Evolutionary conservation across 1,139 yeast genomes (phyloP), one percentile per base, ranked within the genome.

Genomic region (Hansenula lynferdii): DNA sequence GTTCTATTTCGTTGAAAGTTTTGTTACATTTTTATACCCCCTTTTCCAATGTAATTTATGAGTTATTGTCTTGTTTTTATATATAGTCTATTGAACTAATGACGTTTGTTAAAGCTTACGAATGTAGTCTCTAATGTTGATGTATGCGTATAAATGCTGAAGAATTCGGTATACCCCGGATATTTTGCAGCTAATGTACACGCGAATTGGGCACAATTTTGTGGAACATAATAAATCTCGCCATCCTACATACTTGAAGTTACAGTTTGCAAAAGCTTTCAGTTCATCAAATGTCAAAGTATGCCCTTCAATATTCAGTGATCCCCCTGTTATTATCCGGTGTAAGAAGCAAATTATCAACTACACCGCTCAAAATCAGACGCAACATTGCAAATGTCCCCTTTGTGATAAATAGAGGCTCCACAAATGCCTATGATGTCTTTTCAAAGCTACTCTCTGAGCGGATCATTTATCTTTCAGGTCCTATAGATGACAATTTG

Each of bases 391-490:
- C 40, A 14, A 40, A 36, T 19, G 22, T 37, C 5, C 28, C 42
- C 3, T 14, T 28, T 6, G 31, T 26, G 9, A 36, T 21, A 12
- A 30, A 30, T 19, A 30, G 34, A 12, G 15, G 34, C 24, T 16
- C 30, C 6, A 14, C 19, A 15, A 20, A 34, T 9, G 33, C 37
- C 8, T 37, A 38, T 22, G 57, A 53, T 40, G 43, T 53, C 6
- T 53, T 51, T 34, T 39, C 45, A 12, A 52, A 47, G 34, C 41
- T 58, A 12, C 42, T 58, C 4, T 42, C 48, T 9, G 63, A 58
- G 29, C 44, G 63, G 20, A 58, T 58, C 38, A 56, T 58, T 14
- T 54, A 56, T 41, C 40, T 58, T 15, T 53, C 57, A 23, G 63
- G 63, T 6, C 47, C 53, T 8, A 56, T 58, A 14, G 54, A 59